Conservation (phyloP, 2,329 filamentous ascomycete genomes). For the Colletotrichum trifolii region DNA sequence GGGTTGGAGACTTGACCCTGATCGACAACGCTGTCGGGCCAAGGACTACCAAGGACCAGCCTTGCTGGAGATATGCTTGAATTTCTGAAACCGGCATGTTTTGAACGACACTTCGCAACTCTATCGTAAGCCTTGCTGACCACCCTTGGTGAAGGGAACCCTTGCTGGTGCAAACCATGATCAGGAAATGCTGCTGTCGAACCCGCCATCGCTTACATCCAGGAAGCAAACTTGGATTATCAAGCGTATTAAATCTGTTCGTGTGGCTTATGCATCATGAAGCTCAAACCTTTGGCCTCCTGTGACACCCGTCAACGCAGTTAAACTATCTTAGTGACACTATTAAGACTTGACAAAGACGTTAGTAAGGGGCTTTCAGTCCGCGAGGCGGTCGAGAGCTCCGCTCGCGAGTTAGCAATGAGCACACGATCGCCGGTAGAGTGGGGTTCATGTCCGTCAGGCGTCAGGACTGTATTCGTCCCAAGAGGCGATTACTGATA, state of each 20-base stretch:
- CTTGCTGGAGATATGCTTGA: constrained; percentile 29
- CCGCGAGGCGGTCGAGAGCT: background rate
- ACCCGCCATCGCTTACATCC: constrained; percentile 2
- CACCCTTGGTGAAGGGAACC: background rate
- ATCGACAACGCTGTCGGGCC: background rate
- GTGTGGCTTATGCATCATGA: constrained; percentile 4
- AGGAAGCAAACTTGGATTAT: background rate
- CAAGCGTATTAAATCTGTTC: background rate
- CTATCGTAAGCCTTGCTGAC: background rate
- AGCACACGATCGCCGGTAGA: background rate
- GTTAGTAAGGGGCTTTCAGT: background rate
- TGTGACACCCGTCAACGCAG: constrained; percentile 5
- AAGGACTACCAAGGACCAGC: constrained; percentile 5
- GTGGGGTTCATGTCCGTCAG: too few relatives aligned
- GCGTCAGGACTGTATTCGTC: too few relatives aligned
- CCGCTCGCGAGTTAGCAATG: constrained; percentile 5
- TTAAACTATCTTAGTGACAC: constrained; percentile 5
- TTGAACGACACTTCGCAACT: constrained; percentile 11
- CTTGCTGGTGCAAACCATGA: constrained; percentile 5
- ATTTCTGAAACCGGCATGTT: constrained; percentile 15
- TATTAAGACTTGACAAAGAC: background rate
- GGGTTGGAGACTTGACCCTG: background rate
- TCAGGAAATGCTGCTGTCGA: constrained; percentile 5
- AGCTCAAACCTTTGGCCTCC: constrained; percentile 7
- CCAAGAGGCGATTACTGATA: too few relatives aligned